Base-by-base conservation (phyloP, 2,329 filamentous ascomycete species). In the Cladosporium phlei region DNA sequence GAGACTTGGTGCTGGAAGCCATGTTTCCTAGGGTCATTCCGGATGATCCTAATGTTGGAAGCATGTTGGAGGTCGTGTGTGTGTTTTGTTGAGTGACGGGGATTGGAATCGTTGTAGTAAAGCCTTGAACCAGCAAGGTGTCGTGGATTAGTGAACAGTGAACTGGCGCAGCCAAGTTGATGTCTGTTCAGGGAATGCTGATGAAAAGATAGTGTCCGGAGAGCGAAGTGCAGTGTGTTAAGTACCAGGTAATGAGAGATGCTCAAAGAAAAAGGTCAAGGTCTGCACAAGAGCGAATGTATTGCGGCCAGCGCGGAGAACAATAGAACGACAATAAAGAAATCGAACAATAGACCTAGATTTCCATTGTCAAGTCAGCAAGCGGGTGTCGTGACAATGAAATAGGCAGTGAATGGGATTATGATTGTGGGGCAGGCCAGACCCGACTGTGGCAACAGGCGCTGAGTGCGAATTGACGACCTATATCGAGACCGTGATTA, bases 291-390 rank as follows among this genome's bases (percentile, higher is more conserved):
- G 33, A 45, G 32, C 42, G 32, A 45, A 21, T 22, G 42, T 45
- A 12, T 29, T 40, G 45, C 45, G 45, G 21, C 45, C 45, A 35
- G 45, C 45, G 45, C 37, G 29, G 29, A 19, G 45, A 40, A 47
- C 28, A 40, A 40, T 47, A 45, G 33, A 37, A 35, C 40, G 27
- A 7, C 5, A 32, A 40, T 32, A 47, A 39, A 32, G 37, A 27
- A 17, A 33, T 12, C 19, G 27, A 7, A 47, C 35, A 47, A 47
- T 47, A 28, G 21, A 35, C 21, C 20, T 29, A 47, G 22, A n/a
- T 32, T 28, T 22, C 19, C 30, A 47, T 47, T 47, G 45, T 40
- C 11, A 11, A 20, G 37, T 29, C 29, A 10, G 28, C 12, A 20
- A 33, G 27, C 35, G 21, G 14, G 12, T 10, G 28, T n/a, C 8